Evolutionary conservation across 2,329 filamentous ascomycete genomes (phyloP).

Genomic region (Xylaria sp.): DNA sequence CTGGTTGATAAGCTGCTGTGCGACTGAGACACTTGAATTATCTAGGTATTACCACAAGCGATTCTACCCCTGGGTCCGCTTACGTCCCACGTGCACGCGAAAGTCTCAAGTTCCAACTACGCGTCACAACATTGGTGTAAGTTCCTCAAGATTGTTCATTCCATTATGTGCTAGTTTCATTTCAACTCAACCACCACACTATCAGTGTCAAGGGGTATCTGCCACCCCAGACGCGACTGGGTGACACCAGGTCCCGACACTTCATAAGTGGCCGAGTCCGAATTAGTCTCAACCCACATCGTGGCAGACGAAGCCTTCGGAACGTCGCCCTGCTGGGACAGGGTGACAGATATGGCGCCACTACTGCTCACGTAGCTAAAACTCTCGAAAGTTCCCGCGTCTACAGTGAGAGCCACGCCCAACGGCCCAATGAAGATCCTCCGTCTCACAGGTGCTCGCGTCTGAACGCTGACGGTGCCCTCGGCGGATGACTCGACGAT

Average conservation of each 20-base stretch:
- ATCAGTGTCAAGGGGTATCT: constrained; percentile 30
- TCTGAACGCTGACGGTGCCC: constrained; percentile 40
- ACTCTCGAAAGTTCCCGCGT: constrained; percentile 46
- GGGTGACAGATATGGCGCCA: constrained; percentile 32
- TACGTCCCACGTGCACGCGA: too few species aligned
- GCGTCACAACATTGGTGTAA: too few species aligned
- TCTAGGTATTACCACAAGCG: too few species aligned
- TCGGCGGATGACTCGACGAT: constrained; percentile 34
- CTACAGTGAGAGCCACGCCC: constrained; percentile 44
- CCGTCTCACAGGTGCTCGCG: constrained; percentile 50
- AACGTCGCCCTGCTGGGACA: constrained; percentile 35
- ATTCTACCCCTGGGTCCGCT: too few species aligned
- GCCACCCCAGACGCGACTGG: constrained; percentile 34
- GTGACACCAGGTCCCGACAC: constrained; percentile 27
- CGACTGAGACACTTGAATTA: too few species aligned
- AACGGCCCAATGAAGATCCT: constrained; percentile 52
- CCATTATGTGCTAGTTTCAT: background rate
- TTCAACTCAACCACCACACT: constrained; percentile 28
- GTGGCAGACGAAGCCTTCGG: constrained; percentile 36
- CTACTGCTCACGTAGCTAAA: constrained; percentile 39
- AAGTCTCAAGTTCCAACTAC: too few species aligned
- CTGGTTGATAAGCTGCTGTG: too few species aligned
- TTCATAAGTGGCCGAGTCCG: constrained; percentile 26
- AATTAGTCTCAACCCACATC: constrained; percentile 42
- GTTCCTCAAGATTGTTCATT: background rate